A percentile compares a stretch with the other conserved stretches of the same genome.
Evolutionary conservation across 257 asterid genomes (phyloP).

Genomic region (Vinca minor): DNA sequence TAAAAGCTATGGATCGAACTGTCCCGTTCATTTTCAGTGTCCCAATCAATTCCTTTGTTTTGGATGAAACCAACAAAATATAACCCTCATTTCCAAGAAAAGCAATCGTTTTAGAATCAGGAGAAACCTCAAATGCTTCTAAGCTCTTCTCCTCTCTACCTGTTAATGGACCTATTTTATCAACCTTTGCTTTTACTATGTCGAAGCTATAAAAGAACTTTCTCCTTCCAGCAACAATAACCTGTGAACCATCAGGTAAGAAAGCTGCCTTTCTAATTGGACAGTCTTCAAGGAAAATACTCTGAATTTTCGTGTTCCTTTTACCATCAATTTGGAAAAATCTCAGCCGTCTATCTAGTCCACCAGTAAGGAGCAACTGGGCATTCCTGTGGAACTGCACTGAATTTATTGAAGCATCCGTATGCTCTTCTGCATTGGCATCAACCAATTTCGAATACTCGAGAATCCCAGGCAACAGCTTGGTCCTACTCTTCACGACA

Average conservation of each 20-base stretch:
- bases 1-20: constrained; percentile 63
- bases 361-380: constrained; percentile 86
- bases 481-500: constrained; percentile 43
- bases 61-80: constrained; percentile 67
- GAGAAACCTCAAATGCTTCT: constrained; percentile 84
- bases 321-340: constrained; percentile 92
- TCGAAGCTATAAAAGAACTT: constrained; percentile 79
- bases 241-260: constrained; percentile 85
- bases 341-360: constrained; percentile 57
- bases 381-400: constrained; percentile 84
- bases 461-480: constrained; percentile 60
- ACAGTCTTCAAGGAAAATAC: constrained; percentile 73
- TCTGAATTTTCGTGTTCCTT: constrained; percentile 63
- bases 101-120: constrained; percentile 77
- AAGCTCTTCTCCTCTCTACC: constrained; percentile 97
- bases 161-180: constrained; percentile 62
- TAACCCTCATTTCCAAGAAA: constrained; percentile 88
- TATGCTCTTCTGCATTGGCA: constrained; percentile 63
- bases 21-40: constrained; percentile 90
- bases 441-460: constrained; percentile 72
- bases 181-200: constrained; percentile 60
- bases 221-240: constrained; percentile 71
- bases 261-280: constrained; percentile 80
- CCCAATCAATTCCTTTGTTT: constrained; percentile 76
- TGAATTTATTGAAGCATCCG: constrained; percentile 54